Base-by-base conservation (phyloP, 495 filamentous ascomycete genomes). In the Elaphomyces granulatus region DNA sequence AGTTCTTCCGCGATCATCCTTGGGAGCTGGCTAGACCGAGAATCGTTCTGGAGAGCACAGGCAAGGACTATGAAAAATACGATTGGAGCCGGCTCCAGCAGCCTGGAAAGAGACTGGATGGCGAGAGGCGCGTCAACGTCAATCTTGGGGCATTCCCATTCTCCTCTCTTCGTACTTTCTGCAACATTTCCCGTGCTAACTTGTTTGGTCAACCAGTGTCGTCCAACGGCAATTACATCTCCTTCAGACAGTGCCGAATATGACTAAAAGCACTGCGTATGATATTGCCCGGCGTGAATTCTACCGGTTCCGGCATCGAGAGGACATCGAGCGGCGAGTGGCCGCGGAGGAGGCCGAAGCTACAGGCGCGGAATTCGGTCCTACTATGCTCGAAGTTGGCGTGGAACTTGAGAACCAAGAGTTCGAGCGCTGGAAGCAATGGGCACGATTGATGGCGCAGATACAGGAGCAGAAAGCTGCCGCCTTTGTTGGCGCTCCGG, bases 21-120 rank as follows among this genome's bases (percentile, higher is more conserved):
- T 98, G 90, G 90, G 90, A 98, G 56, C 67, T 98, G 51, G 90
- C 92, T 20, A 71, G 90, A 46, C 90, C 90, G 37, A 70, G 78
- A 47, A 69, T 94, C 45, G 58, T 98, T 18, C 62, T 94, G 9
- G 90, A 98, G 61, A 70, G 76, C 50, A 78, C 87, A 52, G 90
- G 90, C 18, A 81, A 75, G 53, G 90, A 98, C 55, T 70, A 64
- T 28, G 67, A 75, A 47, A 65, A 61, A 35, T 75, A 74, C 41
- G 82, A 96, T 58, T 98, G 90, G 90, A 80, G 78, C 45, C 77
- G 63, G 50, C 60, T 94, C 41, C 60, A 64, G 55, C 88, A 96
- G 60, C 72, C 69, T n/a, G 82, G 79, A 32, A 83, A 82, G 66
- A 66, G 64, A 33, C 51, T 94, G 48, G 81, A 83, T 61, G 90